Evolutionary conservation across 345 rosid species (phyloP).

Genomic region (Brassica carinata): DNA sequence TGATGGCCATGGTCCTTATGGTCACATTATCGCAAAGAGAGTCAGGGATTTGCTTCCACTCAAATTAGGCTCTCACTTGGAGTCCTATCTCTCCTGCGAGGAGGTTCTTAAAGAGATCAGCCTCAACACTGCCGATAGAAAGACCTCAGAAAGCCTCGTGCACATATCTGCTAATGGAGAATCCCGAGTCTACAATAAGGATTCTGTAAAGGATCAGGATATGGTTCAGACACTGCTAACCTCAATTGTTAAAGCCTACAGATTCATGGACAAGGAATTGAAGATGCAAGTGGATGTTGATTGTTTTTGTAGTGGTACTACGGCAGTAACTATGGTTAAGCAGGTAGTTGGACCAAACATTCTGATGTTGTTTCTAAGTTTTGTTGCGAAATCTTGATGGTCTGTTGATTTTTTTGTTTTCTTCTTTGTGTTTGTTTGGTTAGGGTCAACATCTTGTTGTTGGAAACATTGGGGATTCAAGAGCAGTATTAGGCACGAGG

Average conservation of each 20-base stretch:
- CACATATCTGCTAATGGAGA: constrained; percentile 68
- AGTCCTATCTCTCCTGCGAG: constrained; percentile 55
- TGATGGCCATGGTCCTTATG: constrained; percentile 98
- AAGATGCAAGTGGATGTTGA: constrained; percentile 79
- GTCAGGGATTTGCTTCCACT: constrained; percentile 94
- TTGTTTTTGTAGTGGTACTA: constrained; percentile 95
- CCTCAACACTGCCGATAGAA: constrained; percentile 57
- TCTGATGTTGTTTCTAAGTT: constrained; percentile 16
- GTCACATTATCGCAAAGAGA: constrained; percentile 91
- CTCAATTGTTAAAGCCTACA: constrained; percentile 73
- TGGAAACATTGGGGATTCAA: constrained; percentile 90
- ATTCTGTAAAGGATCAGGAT: constrained; percentile 51
- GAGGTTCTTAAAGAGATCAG: constrained; percentile 64
- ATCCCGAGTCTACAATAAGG: constrained; percentile 57
- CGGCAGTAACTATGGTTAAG: constrained; percentile 87
- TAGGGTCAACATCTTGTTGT: constrained; percentile 83
- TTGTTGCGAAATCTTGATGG: not conserved
- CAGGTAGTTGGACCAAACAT: constrained; percentile 52
- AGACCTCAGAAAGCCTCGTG: constrained; percentile 59
- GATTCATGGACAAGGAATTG: constrained; percentile 85
- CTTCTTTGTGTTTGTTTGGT: constrained; percentile 1
- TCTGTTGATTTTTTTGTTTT: not conserved
- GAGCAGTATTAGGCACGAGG: constrained; percentile 87
- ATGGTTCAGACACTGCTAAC: constrained; percentile 58
- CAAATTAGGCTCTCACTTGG: constrained; percentile 73